Percentiles rank a stretch among this genome's conserved stretches.
Evolutionary conservation across 805 yeast species (phyloP).

Genomic region (Pichia deserticola): DNA sequence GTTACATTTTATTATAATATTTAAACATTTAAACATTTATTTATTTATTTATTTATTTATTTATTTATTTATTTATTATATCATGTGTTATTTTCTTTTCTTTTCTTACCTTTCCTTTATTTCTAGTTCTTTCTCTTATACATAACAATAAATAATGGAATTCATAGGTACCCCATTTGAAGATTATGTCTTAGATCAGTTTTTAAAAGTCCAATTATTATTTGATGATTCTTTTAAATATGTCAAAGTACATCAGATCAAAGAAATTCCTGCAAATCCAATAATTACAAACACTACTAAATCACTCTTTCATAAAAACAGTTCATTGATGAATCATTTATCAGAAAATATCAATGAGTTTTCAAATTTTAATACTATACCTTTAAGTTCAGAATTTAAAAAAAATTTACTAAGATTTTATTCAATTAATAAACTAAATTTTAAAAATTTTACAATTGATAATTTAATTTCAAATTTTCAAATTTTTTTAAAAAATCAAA

Average conservation of each 20-base stretch:
- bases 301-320: slow-evolving; percentile 9
- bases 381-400: slow-evolving; percentile 12
- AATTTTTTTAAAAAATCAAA: background rate
- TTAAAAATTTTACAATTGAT: slow-evolving; percentile 13
- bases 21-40: no score
- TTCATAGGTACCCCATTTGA: slow-evolving; percentile 7
- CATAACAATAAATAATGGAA: background rate
- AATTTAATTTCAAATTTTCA: background rate
- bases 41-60: no score
- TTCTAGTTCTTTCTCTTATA: background rate
- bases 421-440: slow-evolving; percentile 11
- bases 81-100: background rate
- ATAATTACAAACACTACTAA: background rate
- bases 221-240: slow-evolving; percentile 17
- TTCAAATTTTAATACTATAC: slow-evolving; percentile 12
- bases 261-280: slow-evolving; percentile 16
- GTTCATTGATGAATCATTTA: slow-evolving; percentile 18
- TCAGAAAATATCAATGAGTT: slow-evolving; percentile 12
- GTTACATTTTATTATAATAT: no score
- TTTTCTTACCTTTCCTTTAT: background rate
- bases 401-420: slow-evolving; percentile 11
- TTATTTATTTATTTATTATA: no score
- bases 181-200: slow-evolving; percentile 20
- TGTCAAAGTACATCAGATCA: slow-evolving; percentile 15
- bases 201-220: slow-evolving; percentile 21